Conservation (phyloP, 2,329 filamentous ascomycete species). For the Xylaria sp. region DNA sequence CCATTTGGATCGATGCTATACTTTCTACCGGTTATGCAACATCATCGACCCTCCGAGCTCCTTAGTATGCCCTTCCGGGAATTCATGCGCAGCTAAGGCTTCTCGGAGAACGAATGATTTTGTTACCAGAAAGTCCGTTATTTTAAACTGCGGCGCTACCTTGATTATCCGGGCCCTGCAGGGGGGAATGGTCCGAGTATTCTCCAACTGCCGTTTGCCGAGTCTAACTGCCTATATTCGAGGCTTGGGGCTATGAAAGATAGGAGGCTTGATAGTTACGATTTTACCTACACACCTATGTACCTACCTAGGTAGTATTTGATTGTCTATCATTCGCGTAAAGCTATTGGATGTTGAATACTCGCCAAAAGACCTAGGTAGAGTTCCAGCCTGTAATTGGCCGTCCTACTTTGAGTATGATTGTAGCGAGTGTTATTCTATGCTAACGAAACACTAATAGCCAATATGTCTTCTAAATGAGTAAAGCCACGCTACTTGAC, state of each 20-base stretch:
- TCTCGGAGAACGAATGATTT: not conserved
- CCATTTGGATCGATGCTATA: not conserved
- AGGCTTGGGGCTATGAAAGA: not conserved
- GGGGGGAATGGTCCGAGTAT: not conserved
- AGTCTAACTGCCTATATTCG: slow-evolving; percentile 17
- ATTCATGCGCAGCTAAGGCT: not conserved
- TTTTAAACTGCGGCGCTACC: not conserved
- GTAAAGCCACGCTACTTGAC: not conserved
- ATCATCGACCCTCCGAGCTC: not conserved
- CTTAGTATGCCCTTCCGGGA: not conserved
- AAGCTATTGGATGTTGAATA: not conserved
- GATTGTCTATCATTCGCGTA: not conserved
- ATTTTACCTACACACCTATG: not conserved
- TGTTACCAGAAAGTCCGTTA: not conserved
- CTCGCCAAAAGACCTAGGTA: not conserved
- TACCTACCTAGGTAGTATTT: not conserved
- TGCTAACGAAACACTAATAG: not conserved
- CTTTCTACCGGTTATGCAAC: not conserved
- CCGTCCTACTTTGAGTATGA: no score
- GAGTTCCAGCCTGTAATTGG: not conserved
- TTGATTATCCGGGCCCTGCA: not conserved
- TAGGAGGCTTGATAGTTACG: not conserved
- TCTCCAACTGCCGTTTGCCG: slow-evolving; percentile 13
- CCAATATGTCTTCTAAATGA: not conserved
- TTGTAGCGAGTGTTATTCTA: not conserved